These are phyloP conservation scores for Arthrobotrys sinensis DNA, from an alignment of 2,329 filamentous ascomycete genomes.

Conservation along the genomic window DNA sequence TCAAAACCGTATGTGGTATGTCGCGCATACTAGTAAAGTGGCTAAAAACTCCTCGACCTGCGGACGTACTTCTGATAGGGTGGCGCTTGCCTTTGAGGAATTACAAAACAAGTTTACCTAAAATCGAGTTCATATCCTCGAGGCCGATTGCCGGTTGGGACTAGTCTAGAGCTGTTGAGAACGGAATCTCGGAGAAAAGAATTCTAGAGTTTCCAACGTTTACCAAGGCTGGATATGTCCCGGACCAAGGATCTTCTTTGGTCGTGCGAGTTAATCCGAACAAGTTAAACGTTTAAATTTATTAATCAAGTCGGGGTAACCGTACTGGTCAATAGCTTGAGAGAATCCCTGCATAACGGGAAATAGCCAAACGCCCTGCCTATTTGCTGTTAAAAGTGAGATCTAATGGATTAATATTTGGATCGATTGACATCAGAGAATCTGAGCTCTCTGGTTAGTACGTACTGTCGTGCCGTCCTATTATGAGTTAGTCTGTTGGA, in stretches of 20 bases:
- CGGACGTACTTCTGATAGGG: not conserved
- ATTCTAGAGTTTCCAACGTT: not conserved
- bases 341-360: not conserved
- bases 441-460: too few relatives aligned
- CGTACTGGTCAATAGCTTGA: not conserved
- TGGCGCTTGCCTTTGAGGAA: not conserved
- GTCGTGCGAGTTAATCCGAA: not conserved
- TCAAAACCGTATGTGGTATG: not conserved
- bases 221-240: not conserved
- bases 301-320: too few relatives aligned
- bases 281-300: too few relatives aligned
- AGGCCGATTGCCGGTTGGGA: not conserved
- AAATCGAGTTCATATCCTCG: not conserved
- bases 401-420: too few relatives aligned
- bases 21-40: not conserved
- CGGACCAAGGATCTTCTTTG: not conserved
- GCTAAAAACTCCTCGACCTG: not conserved
- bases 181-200: conserved; percentile 9
- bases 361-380: not conserved
- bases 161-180: not conserved
- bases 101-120: not conserved
- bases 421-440: too few relatives aligned
- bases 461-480: too few relatives aligned
- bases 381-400: not conserved
- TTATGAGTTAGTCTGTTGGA: too few relatives aligned